A percentile compares a stretch with the other conserved stretches of the same genome.
These are phyloP conservation scores for Yamadazyma kanchanaburiensis DNA, from an alignment of 1,139 yeast genomes.

Conservation along the genomic window DNA sequence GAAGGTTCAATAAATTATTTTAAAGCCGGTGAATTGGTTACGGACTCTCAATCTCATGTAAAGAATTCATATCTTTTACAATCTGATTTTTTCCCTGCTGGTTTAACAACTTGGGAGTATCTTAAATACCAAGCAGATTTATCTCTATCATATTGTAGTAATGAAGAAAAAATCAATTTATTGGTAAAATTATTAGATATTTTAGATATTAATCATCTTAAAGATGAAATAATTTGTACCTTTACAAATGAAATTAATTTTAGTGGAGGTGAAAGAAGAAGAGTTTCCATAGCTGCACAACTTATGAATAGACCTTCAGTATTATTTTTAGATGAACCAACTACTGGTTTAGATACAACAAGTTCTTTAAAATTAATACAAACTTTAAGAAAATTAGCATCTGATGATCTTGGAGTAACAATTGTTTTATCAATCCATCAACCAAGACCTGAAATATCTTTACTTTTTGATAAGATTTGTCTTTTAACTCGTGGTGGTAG, in stretches of 20 bases:
- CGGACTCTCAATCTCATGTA: conserved; percentile 15
- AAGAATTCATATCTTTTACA: conserved; percentile 73
- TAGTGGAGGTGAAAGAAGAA: conserved; percentile 83
- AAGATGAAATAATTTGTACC: conserved; percentile 48
- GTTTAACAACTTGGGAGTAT: conserved; percentile 69
- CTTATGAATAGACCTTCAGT: conserved; percentile 72
- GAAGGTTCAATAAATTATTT: conserved; percentile 20
- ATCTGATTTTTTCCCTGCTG: conserved; percentile 70
- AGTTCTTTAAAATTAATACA: conserved; percentile 67
- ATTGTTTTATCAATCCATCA: conserved; percentile 78
- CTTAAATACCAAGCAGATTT: conserved; percentile 68
- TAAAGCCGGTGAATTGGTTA: conserved; percentile 4
- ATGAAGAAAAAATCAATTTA: conserved; percentile 39
- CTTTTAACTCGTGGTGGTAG: conserved; percentile 70
- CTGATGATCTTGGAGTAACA: conserved; percentile 59
- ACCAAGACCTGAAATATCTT: conserved; percentile 73
- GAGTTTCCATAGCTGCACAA: conserved; percentile 78
- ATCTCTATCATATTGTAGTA: conserved; percentile 44
- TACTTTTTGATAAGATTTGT: conserved; percentile 65
- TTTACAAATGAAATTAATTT: conserved; percentile 41
- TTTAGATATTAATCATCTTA: conserved; percentile 60
- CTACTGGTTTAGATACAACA: conserved; percentile 83
- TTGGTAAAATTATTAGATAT: conserved; percentile 60
- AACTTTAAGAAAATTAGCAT: conserved; percentile 53
- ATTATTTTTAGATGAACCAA: conserved; percentile 81